Percentiles rank a stretch among this genome's conserved stretches.
phyloP scores from a whole-genome alignment of 176 grass and related monocot genomes.

The Raddia guianensis region DNA sequence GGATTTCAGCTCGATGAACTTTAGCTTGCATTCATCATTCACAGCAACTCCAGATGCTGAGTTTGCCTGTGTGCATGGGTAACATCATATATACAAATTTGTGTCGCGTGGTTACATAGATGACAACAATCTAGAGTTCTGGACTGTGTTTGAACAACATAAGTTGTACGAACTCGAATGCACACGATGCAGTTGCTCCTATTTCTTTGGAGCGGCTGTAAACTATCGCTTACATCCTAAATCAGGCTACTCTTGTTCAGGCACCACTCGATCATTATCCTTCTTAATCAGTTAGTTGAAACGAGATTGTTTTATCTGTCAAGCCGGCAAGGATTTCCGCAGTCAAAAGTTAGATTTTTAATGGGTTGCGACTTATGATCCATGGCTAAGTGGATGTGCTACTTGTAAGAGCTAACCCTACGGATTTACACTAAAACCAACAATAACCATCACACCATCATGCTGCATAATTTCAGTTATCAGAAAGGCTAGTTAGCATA shows the following conservation, averaged over 20 bases:
- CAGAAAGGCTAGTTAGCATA: not conserved
- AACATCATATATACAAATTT: not conserved
- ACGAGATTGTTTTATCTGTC: not conserved
- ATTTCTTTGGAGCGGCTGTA: not conserved
- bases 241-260: not conserved
- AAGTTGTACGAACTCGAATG: not conserved
- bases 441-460: not conserved
- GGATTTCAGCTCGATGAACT: constrained; percentile 77
- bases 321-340: not conserved
- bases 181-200: not conserved
- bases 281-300: not conserved
- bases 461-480: not conserved
- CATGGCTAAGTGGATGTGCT: constrained; percentile 3
- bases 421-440: constrained; percentile 17
- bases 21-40: constrained; percentile 74
- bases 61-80: constrained; percentile 49
- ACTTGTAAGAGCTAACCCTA: not conserved
- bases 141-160: not conserved
- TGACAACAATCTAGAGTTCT: not conserved
- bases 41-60: constrained; percentile 70
- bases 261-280: not conserved
- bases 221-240: not conserved
- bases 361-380: not conserved
- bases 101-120: not conserved
- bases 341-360: not conserved